Evolutionary conservation across 192 early-diverging fungal genomes (phyloP), one percentile per base, ranked within the genome.

Genomic region (Paraglomus brasilianum): DNA sequence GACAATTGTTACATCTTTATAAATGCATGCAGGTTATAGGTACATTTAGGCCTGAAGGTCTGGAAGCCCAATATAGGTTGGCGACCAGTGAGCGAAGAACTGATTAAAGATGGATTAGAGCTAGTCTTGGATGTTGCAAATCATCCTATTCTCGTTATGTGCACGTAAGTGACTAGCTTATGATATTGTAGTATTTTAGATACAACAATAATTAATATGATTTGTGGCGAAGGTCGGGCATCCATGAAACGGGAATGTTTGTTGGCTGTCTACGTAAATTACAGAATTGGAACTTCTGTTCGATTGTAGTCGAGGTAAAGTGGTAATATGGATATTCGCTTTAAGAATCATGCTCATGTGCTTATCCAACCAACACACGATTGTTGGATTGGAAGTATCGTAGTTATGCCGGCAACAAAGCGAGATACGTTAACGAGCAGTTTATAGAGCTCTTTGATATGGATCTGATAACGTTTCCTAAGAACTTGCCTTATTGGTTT

Each of bases 261-360:
- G 85, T 98, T 53, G 96, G 95, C 8, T 98, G 96, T 67, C 74
- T 98, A 58, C 81, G 96, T 24, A 95, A 93, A 69, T 78, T 98
- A 64, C 93, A 96, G 75, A 83, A 89, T 40, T 98, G 95, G 95
- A 97, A 97, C 73, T 95, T 98, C 70, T 98, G 94, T 71, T 93
- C 95, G 1, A 97, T 95, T 69, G 85, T 96, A 45, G 88, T 88
- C n/a, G 96, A 98, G 82, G 89, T 87, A 83, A 48, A 73, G 19
- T 9, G 41, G 1, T 42, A 30, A 21, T 50, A 30, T 30, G 30
- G 1, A 30, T 30, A 30, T n/a, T 51, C n/a, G 17, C 30, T 43
- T 22, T 5, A 55, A 46, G 13, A 14, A 11, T 39, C 30, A 30
- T 30, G 3, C 30, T 30, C 30, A 30, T 30, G 30, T 30, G 30